Conservation (phyloP, 441 rosid species). For the Erodium moschatum region DNA sequence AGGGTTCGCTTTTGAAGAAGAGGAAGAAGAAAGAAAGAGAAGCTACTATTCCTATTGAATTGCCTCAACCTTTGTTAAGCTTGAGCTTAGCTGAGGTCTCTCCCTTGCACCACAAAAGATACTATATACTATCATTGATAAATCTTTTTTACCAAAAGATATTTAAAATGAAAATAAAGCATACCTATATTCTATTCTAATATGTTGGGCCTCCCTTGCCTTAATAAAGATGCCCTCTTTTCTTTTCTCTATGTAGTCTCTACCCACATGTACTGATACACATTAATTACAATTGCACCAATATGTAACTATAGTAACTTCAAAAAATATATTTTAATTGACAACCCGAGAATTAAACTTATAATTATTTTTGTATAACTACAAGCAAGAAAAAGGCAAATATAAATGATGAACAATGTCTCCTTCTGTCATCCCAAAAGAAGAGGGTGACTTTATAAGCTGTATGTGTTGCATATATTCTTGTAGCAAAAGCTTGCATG, state of each 20-base stretch:
- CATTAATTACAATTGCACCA: background rate
- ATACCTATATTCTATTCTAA: conserved; percentile 19
- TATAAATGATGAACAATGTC: background rate
- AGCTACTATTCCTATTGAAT: conserved; percentile 3
- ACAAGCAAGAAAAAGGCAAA: background rate
- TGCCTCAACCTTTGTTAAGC: background rate
- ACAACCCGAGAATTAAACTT: background rate
- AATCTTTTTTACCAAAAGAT: background rate
- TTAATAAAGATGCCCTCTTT: conserved; percentile 21
- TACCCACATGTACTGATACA: conserved; percentile 7
- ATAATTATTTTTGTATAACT: background rate
- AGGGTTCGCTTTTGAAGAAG: conserved; percentile 56
- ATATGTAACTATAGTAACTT: background rate
- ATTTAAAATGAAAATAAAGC: conserved; percentile 15
- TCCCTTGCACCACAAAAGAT: conserved; percentile 17
- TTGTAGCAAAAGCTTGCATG: conserved; percentile 3
- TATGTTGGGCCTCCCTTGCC: conserved; percentile 19
- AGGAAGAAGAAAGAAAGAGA: conserved; percentile 27
- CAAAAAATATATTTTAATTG: background rate
- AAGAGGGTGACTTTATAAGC: background rate
- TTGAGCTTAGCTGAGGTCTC: conserved; percentile 7
- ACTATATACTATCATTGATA: conserved; percentile 11
- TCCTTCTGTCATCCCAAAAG: conserved; percentile 1
- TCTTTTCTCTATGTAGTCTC: conserved; percentile 10
- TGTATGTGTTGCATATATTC: conserved; percentile 1